A percentile compares a stretch with the other conserved stretches of the same genome.
Evolutionary conservation across 257 asterid species (phyloP).

Genomic region (Petunia secreta): DNA sequence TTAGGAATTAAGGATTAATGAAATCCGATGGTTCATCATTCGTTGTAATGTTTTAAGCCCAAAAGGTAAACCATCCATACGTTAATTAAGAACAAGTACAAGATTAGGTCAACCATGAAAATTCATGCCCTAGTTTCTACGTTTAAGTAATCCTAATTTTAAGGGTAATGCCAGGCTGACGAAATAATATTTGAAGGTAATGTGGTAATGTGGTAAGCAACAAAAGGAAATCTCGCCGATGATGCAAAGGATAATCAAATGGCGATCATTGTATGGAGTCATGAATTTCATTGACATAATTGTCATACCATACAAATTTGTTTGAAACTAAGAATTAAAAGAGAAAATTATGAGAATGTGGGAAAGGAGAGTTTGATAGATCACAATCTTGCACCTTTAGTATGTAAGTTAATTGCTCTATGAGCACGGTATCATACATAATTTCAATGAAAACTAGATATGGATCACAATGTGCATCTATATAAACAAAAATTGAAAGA

Average conservation of each 20-base stretch:
- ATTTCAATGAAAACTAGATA: not conserved
- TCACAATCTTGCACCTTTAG: no score
- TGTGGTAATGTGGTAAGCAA: not conserved
- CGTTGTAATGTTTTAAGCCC: not conserved
- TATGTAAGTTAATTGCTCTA: no score
- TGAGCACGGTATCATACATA: no score
- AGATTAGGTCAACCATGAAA: not conserved
- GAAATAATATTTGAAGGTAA: not conserved
- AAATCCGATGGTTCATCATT: no score
- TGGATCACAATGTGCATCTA: not conserved
- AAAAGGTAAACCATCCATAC: not conserved
- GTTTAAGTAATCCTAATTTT: not conserved
- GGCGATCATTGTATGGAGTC: not conserved
- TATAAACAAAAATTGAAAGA: not conserved
- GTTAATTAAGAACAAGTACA: no score
- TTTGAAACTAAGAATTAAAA: not conserved
- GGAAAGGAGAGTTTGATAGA: no score
- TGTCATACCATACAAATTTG: not conserved
- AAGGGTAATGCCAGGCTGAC: conserved; percentile 1
- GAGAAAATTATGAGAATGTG: no score
- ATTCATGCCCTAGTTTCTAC: not conserved
- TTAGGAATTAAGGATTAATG: no score
- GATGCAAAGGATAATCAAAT: conserved; percentile 6
- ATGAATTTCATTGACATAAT: not conserved
- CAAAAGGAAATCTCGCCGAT: not conserved